Base-by-base conservation (phyloP, 305 asterid genomes). In the Salvia sclarea region DNA sequence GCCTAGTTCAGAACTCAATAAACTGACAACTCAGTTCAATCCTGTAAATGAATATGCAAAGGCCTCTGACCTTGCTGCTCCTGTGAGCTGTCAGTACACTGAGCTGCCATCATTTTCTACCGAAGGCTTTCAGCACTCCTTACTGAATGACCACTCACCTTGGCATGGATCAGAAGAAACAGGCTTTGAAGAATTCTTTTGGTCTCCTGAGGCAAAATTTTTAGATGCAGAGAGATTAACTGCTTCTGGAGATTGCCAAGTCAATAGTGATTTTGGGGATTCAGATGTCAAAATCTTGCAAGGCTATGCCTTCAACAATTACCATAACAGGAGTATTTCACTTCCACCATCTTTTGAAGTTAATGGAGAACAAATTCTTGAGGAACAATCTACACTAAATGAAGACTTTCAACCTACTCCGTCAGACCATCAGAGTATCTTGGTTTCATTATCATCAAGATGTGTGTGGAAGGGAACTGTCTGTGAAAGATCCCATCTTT, bases 381-480 rank as follows among this genome's bases (percentile, higher is more conserved):
- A 78, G 79, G 86, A 78, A 66, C 76, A 81, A 63, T 61, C 76
- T 55, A 62, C 81, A 70, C 57, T 60, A 30, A 81, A 80, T 74
- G 97, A 87, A 73, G 97, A 87, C 68, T 87, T 88, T 78, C 88
- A 84, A 52, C 96, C 96, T 47, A 77, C 96, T 69, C 90, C 94
- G 28, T 84, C 98, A 47, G 92, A 91, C 69, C 91, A 91, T 70
- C 98, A 91, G 82, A 94, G 98, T 82, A 94, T 94, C 78, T 78
- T 94, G 79, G 97, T 94, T 69, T 84, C 97, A 67, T 78, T 94
- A 62, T 94, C 97, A 49, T 91, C 98, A 7, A 81, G 97, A 68
- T 94, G 97, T 72, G 89, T 91, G 77, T 83, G 96, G 97, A 91
- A 91, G 62, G 97, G 97, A 71, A 88, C 96, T 72, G 97, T 94